Percentiles rank a stretch among this genome's conserved stretches.
phyloP scores from a whole-genome alignment of 148 eudicot genomes.

The Arctostaphylos glauca region DNA sequence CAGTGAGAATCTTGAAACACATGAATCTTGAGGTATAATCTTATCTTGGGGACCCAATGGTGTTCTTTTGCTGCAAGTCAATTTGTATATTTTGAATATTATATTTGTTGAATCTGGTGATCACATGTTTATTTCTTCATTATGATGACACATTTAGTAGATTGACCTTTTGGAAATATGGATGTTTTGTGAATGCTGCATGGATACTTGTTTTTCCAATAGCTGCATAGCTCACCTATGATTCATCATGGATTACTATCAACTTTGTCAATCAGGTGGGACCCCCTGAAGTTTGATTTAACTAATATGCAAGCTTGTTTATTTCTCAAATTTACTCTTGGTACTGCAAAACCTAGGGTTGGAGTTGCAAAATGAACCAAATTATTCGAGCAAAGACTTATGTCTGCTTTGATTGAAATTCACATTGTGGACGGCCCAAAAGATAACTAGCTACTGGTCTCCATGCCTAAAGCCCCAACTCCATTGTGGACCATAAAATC shows the following conservation, averaged over 20 bases:
- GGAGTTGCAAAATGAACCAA: not conserved
- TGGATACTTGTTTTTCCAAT: not conserved
- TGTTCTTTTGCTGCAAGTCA: not conserved
- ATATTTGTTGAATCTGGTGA: slow-evolving; percentile 10
- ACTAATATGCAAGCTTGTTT: not conserved
- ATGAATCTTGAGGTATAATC: not conserved
- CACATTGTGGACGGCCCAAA: not conserved
- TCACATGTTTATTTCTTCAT: slow-evolving; percentile 12
- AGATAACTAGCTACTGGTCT: not conserved
- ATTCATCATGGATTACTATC: not conserved
- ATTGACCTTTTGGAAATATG: slow-evolving; percentile 7
- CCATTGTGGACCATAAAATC: not conserved
- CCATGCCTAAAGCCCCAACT: not conserved
- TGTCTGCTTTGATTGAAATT: not conserved
- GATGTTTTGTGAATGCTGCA: not conserved
- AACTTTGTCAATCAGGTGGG: not conserved
- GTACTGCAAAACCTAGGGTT: not conserved
- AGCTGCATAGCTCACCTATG: no score
- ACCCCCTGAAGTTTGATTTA: not conserved
- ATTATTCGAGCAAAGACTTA: not conserved
- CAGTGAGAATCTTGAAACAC: not conserved
- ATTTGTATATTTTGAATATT: not conserved
- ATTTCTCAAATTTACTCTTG: not conserved
- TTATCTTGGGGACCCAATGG: not conserved
- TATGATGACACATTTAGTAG: not conserved